Base-by-base conservation (phyloP, 331 rosid genomes). In the Phaseolus coccineus region DNA sequence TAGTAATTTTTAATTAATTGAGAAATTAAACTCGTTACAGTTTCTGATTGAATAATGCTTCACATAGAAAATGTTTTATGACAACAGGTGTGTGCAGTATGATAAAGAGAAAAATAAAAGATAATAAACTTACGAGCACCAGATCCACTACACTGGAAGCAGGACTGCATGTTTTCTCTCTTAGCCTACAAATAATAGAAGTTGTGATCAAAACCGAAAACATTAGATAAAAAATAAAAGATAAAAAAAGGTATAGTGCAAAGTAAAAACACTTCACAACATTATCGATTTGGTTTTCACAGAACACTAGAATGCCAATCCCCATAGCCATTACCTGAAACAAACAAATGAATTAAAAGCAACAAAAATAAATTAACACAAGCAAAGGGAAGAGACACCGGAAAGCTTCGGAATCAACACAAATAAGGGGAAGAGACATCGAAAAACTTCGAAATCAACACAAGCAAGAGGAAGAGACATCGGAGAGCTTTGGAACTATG, bases 131-230 rank as follows among this genome's bases (percentile, higher is more conserved):
- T 83, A 93, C 98, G 99, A 56, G 97, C 96, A 8, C 98, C 99
- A 3, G 98, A 81, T 57, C 98, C 99, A 80, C 19, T 81, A 89
- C 97, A 96, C 3, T 98, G 99, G 85, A 96, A 96, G 88, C 99
- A 93, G 52, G 97, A 87, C 58, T 91, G 99, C 37, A 94, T 96
- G 77, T 96, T 96, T 2, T 93, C 98, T 80, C 98, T 83, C 85
- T 91, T 90, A 31, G 98, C 74, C 99, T 93, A 93, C 83, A 84
- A 44, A 74, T 84, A 77, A 61, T 48, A 65, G 22, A 42, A 74
- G n/a, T 19, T 48, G 22, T 3, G 33, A 33, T 2, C 30, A 74
- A 56, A 77, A 74, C 44, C 50, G 59, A 77, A 56, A 65, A 37
- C 69, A 63, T 55, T 15, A 50, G 8, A 48, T 68, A 31, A 66